A percentile compares a stretch with the other conserved stretches of the same genome.
phyloP scores from a whole-genome alignment of 768 basidiomycete genomes.

The Multifurca ochricompacta region DNA sequence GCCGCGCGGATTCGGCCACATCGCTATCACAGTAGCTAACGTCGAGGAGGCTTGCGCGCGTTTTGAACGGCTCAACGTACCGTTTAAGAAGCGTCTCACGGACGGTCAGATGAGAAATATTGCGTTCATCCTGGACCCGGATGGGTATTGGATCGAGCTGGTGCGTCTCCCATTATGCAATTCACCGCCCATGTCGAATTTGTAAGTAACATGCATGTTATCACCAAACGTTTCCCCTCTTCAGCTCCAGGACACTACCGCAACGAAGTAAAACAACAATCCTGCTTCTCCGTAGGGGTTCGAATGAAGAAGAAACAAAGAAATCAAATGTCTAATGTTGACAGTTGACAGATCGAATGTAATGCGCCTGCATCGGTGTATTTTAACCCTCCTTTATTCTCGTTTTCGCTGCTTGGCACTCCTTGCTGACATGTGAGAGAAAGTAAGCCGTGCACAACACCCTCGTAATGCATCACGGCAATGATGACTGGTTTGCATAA shows the following conservation, averaged over 20 bases:
- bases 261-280: neutral
- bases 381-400: neutral
- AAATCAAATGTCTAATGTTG: no score
- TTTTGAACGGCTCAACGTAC: slow-evolving; percentile 71
- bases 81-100: slow-evolving; percentile 78
- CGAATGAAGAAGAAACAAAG: neutral
- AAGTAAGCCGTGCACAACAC: no score
- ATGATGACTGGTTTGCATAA: no score
- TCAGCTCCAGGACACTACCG: neutral
- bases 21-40: slow-evolving; percentile 78
- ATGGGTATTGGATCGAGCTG: slow-evolving; percentile 37
- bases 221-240: neutral
- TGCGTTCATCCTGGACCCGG: slow-evolving; percentile 80
- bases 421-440: no score
- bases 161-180: slow-evolving; percentile 4
- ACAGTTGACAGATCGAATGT: neutral
- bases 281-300: no score
- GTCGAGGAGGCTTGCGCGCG: slow-evolving; percentile 76
- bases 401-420: neutral
- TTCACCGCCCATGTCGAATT: neutral
- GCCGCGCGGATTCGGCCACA: slow-evolving; percentile 79
- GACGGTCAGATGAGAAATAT: slow-evolving; percentile 85
- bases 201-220: neutral
- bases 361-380: neutral
- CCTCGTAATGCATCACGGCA: no score